Evolutionary conservation across 257 asterid species (phyloP).

Genomic region (Przewalskia tangutica): DNA sequence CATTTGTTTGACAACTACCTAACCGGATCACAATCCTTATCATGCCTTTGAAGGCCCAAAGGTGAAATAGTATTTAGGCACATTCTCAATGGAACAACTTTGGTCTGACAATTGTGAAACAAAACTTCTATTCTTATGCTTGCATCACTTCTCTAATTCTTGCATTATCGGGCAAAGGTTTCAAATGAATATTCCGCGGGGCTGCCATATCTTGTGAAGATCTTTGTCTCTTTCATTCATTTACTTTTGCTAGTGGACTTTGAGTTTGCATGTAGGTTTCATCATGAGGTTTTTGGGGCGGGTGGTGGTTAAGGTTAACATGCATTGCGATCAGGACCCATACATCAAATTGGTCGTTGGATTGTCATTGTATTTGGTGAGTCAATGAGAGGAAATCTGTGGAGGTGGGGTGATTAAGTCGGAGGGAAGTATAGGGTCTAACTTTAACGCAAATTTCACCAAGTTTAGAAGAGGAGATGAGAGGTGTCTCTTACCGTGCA

Average conservation of each 20-base stretch:
- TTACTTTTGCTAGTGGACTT: neutral
- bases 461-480: neutral
- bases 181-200: neutral
- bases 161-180: neutral
- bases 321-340: neutral
- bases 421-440: neutral
- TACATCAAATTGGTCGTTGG: neutral
- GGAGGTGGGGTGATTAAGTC: neutral
- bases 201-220: neutral
- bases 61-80: neutral
- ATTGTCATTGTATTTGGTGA: neutral
- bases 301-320: neutral
- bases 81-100: neutral
- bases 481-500: neutral
- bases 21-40: neutral
- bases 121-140: neutral
- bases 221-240: neutral
- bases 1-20: neutral
- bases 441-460: neutral
- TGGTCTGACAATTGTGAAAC: neutral
- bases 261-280: neutral
- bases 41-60: no score
- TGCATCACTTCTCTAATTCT: neutral
- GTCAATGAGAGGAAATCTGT: neutral
- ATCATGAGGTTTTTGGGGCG: neutral